These are phyloP conservation scores for Tulasnella sp. DNA, from an alignment of 768 basidiomycete genomes.

Conservation along the genomic window DNA sequence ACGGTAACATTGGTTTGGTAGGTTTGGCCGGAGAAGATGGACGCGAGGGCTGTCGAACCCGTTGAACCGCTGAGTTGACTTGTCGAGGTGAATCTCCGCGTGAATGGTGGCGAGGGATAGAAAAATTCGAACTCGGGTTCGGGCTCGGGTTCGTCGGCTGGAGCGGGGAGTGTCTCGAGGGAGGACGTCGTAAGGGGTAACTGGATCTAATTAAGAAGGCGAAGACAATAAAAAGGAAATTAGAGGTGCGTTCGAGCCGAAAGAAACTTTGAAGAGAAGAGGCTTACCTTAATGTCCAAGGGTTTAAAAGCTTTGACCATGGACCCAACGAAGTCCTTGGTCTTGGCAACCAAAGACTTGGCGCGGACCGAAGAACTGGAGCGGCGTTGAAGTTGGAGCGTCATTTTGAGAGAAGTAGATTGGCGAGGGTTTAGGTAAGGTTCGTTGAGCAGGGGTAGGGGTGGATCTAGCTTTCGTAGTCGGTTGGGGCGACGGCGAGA, in stretches of 20 bases:
- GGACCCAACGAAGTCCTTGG: background rate
- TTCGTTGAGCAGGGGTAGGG: background rate
- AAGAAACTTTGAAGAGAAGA: background rate
- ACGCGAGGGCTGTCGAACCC: background rate
- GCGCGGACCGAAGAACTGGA: background rate
- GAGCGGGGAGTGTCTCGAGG: background rate
- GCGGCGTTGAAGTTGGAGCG: background rate
- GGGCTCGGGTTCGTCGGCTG: background rate
- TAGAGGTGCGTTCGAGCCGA: background rate
- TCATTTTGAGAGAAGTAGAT: background rate
- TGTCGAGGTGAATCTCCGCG: background rate
- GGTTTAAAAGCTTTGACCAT: background rate
- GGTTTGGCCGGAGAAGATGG: background rate
- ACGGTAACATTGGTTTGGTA: background rate
- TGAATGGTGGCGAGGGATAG: background rate
- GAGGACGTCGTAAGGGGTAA: background rate
- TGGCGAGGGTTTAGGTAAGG: background rate
- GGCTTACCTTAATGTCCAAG: background rate
- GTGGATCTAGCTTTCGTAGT: no score
- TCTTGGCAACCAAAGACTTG: background rate
- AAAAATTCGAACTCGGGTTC: no score
- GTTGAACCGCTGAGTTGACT: background rate
- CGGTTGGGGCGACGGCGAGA: no score
- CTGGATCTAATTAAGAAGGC: background rate
- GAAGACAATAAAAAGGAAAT: background rate